These are phyloP conservation scores for Chalara sp. DNA, from an alignment of 2,329 filamentous ascomycete genomes.

Conservation along the genomic window DNA sequence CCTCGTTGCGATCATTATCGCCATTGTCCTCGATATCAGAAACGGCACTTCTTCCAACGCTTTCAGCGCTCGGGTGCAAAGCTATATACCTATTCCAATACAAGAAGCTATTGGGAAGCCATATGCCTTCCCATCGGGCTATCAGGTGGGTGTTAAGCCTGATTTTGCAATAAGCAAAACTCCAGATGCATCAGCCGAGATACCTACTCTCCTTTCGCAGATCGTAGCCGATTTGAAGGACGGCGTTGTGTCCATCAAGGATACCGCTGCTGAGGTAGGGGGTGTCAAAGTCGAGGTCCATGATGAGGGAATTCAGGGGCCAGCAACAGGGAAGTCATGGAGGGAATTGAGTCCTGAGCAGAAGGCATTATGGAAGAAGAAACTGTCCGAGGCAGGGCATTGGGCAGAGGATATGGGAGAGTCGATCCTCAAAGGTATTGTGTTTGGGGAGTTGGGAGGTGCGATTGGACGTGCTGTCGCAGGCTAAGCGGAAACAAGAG, in stretches of 20 bases:
- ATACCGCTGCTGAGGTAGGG: constrained; percentile 2
- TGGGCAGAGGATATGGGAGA: constrained; percentile 26
- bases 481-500: not conserved
- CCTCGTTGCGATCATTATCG: constrained; percentile 16
- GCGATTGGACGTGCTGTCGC: constrained; percentile 21
- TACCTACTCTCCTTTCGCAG: constrained; percentile 5
- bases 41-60: constrained; percentile 17
- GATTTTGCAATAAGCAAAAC: constrained; percentile 2
- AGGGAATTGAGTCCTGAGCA: constrained; percentile 21
- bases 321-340: constrained; percentile 22
- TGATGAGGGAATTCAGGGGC: constrained; percentile 15
- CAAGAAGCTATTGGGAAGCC: constrained; percentile 22
- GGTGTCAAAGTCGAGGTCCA: constrained; percentile 18
- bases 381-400: constrained; percentile 24
- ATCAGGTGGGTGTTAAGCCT: not conserved
- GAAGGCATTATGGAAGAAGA: constrained; percentile 23
- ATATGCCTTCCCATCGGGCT: constrained; percentile 10
- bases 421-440: constrained; percentile 25
- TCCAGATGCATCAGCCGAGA: constrained; percentile 5
- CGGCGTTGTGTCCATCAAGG: constrained; percentile 8
- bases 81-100: constrained; percentile 1
- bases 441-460: constrained; percentile 27
- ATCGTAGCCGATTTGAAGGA: constrained; percentile 13
- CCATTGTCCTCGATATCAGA: constrained; percentile 23
- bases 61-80: constrained; percentile 11